Evolutionary conservation across 163 green algal species (phyloP).

Genomic region (Volvox carteri): DNA sequence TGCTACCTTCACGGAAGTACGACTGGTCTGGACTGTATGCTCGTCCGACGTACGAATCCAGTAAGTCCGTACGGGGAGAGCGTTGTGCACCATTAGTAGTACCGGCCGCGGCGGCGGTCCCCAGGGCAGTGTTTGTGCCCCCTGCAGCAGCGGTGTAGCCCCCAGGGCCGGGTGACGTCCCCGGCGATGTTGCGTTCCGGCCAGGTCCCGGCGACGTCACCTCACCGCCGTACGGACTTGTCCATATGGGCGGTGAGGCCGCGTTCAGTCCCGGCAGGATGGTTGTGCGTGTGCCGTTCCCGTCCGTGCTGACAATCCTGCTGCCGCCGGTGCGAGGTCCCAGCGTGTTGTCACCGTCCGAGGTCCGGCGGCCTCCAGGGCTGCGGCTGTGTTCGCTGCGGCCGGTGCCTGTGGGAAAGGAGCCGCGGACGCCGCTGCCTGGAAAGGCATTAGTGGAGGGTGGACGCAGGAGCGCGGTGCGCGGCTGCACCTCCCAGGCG

Average conservation of each 20-base stretch:
- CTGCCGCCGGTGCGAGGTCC: not conserved
- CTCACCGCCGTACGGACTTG: conserved; percentile 42
- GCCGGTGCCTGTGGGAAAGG: not conserved
- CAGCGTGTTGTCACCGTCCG: not conserved
- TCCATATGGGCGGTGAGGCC: not conserved
- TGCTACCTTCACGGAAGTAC: not conserved
- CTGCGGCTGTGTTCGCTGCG: not conserved
- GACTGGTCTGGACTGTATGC: conserved; percentile 39
- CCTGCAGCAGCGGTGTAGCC: not conserved
- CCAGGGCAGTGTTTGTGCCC: not conserved
- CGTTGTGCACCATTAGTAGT: not conserved
- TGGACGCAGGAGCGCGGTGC: conserved; percentile 16
- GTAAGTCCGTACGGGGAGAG: not conserved
- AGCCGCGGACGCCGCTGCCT: not conserved
- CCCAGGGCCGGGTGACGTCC: not conserved
- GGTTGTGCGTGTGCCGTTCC: not conserved
- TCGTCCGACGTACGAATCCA: conserved; percentile 42
- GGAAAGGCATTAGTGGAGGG: conserved; percentile 33
- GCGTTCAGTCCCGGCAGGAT: conserved; percentile 31
- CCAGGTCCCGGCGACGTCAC: not conserved
- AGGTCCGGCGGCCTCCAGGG: not conserved
- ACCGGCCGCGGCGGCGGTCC: no score
- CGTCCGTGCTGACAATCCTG: not conserved
- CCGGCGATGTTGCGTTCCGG: not conserved
- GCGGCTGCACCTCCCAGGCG: conserved; percentile 15